Percentiles rank a stretch among this genome's conserved stretches.
phyloP scores from a whole-genome alignment of 1,139 yeast genomes.

The Debaryomyces subglobosus region DNA sequence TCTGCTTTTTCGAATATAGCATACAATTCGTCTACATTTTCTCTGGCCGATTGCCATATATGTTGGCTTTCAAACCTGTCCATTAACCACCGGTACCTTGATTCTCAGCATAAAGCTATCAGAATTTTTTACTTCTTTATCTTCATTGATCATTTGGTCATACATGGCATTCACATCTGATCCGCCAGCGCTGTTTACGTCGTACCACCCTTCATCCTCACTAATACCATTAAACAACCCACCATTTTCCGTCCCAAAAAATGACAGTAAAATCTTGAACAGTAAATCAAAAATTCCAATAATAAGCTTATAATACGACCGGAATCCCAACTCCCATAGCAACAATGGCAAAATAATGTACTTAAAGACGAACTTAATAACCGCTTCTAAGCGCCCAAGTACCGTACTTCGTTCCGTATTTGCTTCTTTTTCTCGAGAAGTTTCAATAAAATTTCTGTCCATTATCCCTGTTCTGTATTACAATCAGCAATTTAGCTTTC shows the following conservation, averaged over 20 bases:
- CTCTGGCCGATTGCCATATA: background rate
- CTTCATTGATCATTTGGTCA: background rate
- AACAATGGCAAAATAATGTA: conserved; percentile 8
- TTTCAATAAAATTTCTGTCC: background rate
- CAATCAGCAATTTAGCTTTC: background rate
- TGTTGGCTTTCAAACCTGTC: background rate
- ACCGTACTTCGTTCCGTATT: background rate
- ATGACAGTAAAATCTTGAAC: background rate
- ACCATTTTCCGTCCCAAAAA: background rate
- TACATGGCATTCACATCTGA: background rate
- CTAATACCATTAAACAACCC: background rate
- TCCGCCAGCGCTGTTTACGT: background rate
- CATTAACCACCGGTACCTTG: background rate
- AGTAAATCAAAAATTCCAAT: background rate
- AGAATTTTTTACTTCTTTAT: background rate
- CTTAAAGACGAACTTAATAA: conserved; percentile 3
- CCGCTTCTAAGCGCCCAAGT: conserved; percentile 1
- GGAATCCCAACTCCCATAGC: conserved; percentile 9
- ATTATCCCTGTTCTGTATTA: background rate
- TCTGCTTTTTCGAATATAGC: conserved; percentile 15
- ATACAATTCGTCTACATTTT: background rate
- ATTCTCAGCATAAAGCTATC: background rate
- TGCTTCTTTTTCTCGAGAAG: background rate
- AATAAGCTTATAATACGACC: conserved; percentile 1
- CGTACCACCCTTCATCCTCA: background rate